A percentile compares a stretch with the other conserved stretches of the same genome.
These are phyloP conservation scores for Agrocybe chaxingu DNA, from an alignment of 768 basidiomycete species.

Conservation along the genomic window DNA sequence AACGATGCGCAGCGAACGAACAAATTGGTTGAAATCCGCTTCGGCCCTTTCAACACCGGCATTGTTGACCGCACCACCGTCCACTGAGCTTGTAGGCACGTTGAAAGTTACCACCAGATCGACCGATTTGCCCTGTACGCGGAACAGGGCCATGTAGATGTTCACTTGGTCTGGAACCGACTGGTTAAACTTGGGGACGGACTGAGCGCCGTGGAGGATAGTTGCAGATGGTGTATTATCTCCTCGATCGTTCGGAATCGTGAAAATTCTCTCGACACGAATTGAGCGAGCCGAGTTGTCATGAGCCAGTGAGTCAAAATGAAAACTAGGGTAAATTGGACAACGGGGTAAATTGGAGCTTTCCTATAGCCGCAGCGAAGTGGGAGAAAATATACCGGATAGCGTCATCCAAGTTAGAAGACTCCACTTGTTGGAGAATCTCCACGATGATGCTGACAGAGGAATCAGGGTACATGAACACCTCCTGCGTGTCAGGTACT, in stretches of 20 bases:
- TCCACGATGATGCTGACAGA: constrained; percentile 81
- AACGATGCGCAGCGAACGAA: constrained; percentile 58
- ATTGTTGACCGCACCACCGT: constrained; percentile 40
- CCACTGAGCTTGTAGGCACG: constrained; percentile 54
- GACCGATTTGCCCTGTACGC: constrained; percentile 63
- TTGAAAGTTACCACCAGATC: constrained; percentile 89
- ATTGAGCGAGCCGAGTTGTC: constrained; percentile 74
- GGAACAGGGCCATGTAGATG: constrained; percentile 79
- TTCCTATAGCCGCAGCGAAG: too few species aligned
- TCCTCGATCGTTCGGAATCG: constrained; percentile 35
- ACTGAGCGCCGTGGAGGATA: constrained; percentile 66
- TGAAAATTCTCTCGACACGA: constrained; percentile 38
- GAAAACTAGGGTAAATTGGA: constrained; percentile 56
- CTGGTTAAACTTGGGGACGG: constrained; percentile 75
- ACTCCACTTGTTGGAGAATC: constrained; percentile 70
- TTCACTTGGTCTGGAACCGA: constrained; percentile 60
- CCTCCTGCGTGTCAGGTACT: constrained; percentile 94
- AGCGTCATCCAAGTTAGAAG: constrained; percentile 54
- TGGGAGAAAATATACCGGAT: constrained; percentile 50
- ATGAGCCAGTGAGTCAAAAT: constrained; percentile 86
- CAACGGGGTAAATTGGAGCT: not conserved
- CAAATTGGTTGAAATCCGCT: constrained; percentile 51
- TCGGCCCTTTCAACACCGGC: constrained; percentile 33
- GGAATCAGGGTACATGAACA: constrained; percentile 72
- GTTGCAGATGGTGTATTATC: constrained; percentile 57